Conservation (phyloP, 495 filamentous ascomycete species). For the Lophium mytilinum region DNA sequence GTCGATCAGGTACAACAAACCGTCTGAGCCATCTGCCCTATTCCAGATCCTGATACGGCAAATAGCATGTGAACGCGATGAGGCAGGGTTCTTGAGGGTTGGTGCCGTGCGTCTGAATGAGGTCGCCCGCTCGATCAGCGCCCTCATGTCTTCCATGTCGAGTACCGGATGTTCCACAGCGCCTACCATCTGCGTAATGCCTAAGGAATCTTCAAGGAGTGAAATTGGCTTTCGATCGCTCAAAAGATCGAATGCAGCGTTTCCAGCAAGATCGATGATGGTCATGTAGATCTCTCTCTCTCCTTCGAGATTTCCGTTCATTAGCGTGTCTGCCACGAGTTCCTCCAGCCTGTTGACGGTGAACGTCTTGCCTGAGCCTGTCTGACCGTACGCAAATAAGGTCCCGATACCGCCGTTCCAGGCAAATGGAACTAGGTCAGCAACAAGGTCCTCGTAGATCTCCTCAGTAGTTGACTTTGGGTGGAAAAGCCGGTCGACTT, state of each 20-base stretch:
- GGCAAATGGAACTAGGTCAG: constrained; percentile 26
- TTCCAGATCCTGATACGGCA: constrained; percentile 40
- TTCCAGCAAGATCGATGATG: constrained; percentile 33
- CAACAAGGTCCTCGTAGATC: background rate
- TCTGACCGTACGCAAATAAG: constrained; percentile 42
- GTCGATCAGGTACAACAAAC: constrained; percentile 40
- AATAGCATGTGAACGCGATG: constrained; percentile 43
- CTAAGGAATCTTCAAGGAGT: constrained; percentile 32
- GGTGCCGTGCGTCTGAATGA: constrained; percentile 25
- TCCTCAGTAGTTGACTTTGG: background rate
- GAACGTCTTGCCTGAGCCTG: constrained; percentile 42
- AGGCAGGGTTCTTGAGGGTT: constrained; percentile 39
- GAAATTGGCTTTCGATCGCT: constrained; percentile 19
- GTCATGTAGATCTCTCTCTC: constrained; percentile 26
- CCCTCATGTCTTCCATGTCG: constrained; percentile 4
- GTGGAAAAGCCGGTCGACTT: background rate
- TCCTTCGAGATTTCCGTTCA: constrained; percentile 23
- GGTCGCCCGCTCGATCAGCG: constrained; percentile 22
- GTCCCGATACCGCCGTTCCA: constrained; percentile 32
- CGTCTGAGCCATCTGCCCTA: constrained; percentile 26
- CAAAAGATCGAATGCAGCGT: constrained; percentile 31
- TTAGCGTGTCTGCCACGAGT: constrained; percentile 26
- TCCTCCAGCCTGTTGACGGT: constrained; percentile 32
- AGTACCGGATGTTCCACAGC: constrained; percentile 8
- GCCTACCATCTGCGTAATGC: constrained; percentile 29